phyloP scores from a whole-genome alignment of 2,329 filamentous ascomycete species.

The Neonectria punicea region DNA sequence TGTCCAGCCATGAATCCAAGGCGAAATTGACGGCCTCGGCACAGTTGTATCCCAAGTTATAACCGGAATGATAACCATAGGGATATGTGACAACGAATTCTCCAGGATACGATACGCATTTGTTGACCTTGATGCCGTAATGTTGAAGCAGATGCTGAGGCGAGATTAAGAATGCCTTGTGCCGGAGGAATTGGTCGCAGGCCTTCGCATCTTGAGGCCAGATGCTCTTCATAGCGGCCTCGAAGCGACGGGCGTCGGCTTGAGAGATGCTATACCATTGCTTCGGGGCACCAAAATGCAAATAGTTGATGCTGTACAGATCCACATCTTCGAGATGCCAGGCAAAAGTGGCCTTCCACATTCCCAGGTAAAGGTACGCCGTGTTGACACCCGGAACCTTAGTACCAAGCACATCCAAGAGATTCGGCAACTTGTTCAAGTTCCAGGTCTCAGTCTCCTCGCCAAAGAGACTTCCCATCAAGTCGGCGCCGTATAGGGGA shows the following conservation, averaged over 20 bases:
- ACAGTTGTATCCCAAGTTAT: slow-evolving; percentile 98
- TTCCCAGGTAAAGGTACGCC: slow-evolving; percentile 95
- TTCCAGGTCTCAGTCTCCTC: slow-evolving; percentile 90
- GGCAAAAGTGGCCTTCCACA: slow-evolving; percentile 99
- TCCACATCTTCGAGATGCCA: slow-evolving; percentile 99
- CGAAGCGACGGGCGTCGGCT: slow-evolving; percentile 90
- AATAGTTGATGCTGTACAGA: slow-evolving; percentile 99
- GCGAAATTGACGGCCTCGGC: slow-evolving; percentile 99
- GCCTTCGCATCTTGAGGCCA: slow-evolving; percentile 97
- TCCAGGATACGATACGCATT: slow-evolving; percentile 92
- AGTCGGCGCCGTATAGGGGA: slow-evolving; percentile 94
- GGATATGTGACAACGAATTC: slow-evolving; percentile 99
- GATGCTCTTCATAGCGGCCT: slow-evolving; percentile 92
- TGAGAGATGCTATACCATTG: slow-evolving; percentile 99
- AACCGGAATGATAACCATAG: slow-evolving; percentile 98
- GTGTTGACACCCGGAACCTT: slow-evolving; percentile 98
- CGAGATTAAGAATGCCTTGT: slow-evolving; percentile 97
- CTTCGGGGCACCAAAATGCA: slow-evolving; percentile 97
- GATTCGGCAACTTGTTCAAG: slow-evolving; percentile 90
- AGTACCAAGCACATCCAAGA: slow-evolving; percentile 92
- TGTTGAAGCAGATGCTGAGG: slow-evolving; percentile 87
- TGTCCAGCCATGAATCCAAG: slow-evolving; percentile 92
- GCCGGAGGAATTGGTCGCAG: slow-evolving; percentile 93
- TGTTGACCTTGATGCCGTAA: slow-evolving; percentile 96
- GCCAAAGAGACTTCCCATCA: slow-evolving; percentile 94